Evolutionary conservation across 495 filamentous ascomycete genomes (phyloP).

Genomic region (Pseudoneurospora amorphoporcata): DNA sequence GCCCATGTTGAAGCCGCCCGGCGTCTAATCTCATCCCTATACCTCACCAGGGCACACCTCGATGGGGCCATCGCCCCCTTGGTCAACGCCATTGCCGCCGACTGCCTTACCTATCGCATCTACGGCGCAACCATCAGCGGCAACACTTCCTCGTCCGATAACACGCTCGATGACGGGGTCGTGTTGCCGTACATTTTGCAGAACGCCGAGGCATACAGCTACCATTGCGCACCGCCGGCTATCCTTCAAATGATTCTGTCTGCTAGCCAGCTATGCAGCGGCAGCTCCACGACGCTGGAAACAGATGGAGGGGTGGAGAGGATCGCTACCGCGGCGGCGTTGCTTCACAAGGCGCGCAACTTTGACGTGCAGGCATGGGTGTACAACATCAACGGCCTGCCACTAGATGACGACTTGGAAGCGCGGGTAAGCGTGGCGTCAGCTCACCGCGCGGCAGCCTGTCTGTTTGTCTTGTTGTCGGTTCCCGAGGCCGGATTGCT

Average conservation of each 20-base stretch:
- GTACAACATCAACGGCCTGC: constrained; percentile 22
- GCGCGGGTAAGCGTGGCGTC: constrained; percentile 34
- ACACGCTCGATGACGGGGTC: constrained; percentile 8
- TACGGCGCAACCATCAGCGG: constrained; percentile 23
- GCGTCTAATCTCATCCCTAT: constrained; percentile 26
- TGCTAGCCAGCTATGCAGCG: constrained; percentile 22
- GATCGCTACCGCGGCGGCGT: constrained; percentile 13
- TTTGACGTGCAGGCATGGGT: constrained; percentile 32
- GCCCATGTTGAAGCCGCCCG: constrained; percentile 42
- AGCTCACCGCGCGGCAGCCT: constrained; percentile 34
- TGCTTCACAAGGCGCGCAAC: constrained; percentile 19
- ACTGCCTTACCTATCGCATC: constrained; percentile 36
- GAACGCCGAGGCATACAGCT: constrained; percentile 34
- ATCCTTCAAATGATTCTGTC: constrained; percentile 29
- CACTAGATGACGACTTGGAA: constrained; percentile 17
- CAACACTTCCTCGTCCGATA: constrained; percentile 1
- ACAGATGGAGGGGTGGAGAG: constrained; percentile 3
- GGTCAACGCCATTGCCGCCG: constrained; percentile 32
- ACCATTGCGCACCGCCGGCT: constrained; percentile 34
- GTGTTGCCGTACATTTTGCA: constrained; percentile 26
- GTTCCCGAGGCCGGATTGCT: constrained; percentile 10
- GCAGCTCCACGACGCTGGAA: constrained; percentile 1
- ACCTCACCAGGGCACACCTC: constrained; percentile 10
- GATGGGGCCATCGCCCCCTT: constrained; percentile 23
- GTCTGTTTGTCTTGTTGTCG: constrained; percentile 28